phyloP scores from a whole-genome alignment of 2,329 filamentous ascomycete species.

The Aspergillus uvarum region DNA sequence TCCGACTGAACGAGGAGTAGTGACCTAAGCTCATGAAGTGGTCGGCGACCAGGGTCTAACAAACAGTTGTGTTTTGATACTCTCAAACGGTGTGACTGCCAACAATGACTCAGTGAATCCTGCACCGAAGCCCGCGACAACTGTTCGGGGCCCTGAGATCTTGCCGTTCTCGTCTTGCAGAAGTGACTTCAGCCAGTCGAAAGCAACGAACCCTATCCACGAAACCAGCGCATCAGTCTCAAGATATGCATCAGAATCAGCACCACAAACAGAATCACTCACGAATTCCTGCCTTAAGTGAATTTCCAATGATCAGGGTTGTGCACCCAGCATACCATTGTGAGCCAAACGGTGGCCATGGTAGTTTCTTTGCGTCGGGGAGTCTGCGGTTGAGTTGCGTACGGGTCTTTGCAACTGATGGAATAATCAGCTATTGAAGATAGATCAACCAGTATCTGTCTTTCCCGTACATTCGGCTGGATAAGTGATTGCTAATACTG shows the following conservation, averaged over 20 bases:
- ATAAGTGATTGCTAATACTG: constrained; percentile 74
- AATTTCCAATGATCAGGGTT: constrained; percentile 94
- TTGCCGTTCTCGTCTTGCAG: constrained; percentile 82
- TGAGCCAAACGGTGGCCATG: constrained; percentile 87
- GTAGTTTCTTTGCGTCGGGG: constrained; percentile 78
- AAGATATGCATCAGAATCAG: not conserved
- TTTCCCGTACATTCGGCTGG: constrained; percentile 76
- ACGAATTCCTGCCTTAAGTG: constrained; percentile 93
- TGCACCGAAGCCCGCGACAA: constrained; percentile 89
- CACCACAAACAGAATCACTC: constrained; percentile 39
- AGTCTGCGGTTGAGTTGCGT: constrained; percentile 88
- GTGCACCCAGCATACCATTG: constrained; percentile 99
- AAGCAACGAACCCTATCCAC: constrained; percentile 77
- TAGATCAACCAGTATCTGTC: not conserved
- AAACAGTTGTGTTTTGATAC: constrained; percentile 92
- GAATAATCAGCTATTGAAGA: constrained; percentile 12
- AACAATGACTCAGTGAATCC: constrained; percentile 91
- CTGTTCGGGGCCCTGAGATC: constrained; percentile 84
- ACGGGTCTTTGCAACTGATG: constrained; percentile 83
- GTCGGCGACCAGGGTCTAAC: constrained; percentile 24
- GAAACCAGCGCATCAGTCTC: not conserved
- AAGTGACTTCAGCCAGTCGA: constrained; percentile 86
- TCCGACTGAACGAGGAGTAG: not conserved
- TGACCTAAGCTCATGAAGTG: not conserved
- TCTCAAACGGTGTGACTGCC: constrained; percentile 95